Evolutionary conservation across 805 yeast genomes (phyloP).

Genomic region (Hemisphaericaspora nanyangensis): DNA sequence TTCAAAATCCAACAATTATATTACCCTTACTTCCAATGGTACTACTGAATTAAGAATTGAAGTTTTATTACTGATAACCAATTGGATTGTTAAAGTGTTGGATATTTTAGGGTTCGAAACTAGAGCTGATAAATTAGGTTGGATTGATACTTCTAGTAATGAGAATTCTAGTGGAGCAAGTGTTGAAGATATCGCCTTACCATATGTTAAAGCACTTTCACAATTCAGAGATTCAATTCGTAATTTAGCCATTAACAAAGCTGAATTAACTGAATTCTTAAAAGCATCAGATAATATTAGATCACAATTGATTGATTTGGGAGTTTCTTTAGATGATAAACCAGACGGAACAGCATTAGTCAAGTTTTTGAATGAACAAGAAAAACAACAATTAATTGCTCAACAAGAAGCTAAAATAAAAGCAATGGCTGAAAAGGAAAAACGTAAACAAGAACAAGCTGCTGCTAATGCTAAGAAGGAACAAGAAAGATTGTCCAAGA

Average conservation of each 20-base stretch:
- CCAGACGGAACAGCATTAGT: constrained; percentile 75
- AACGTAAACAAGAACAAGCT: constrained; percentile 50
- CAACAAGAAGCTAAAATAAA: constrained; percentile 63
- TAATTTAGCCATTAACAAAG: constrained; percentile 60
- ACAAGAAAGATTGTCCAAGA: constrained; percentile 58
- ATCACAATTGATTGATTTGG: constrained; percentile 64
- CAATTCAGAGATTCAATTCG: constrained; percentile 82
- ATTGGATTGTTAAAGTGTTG: constrained; percentile 69
- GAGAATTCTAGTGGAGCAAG: constrained; percentile 13
- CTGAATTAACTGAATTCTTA: constrained; percentile 50
- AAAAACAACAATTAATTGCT: constrained; percentile 57
- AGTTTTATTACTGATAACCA: constrained; percentile 58
- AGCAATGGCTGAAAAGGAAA: constrained; percentile 55
- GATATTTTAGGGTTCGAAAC: constrained; percentile 71
- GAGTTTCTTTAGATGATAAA: constrained; percentile 87
- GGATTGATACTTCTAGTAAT: constrained; percentile 48
- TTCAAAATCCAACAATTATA: constrained; percentile 67
- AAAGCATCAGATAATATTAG: constrained; percentile 73
- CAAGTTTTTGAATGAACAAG: constrained; percentile 70
- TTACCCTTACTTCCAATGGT: constrained; percentile 44
- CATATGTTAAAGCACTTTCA: constrained; percentile 75
- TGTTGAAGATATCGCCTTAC: constrained; percentile 68
- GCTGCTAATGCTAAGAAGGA: constrained; percentile 58
- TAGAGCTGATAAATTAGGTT: constrained; percentile 72
- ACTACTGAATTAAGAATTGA: constrained; percentile 54